Evolutionary conservation across 2,329 filamentous ascomycete genomes (phyloP).

Genomic region (Colletotrichum liriopes): DNA sequence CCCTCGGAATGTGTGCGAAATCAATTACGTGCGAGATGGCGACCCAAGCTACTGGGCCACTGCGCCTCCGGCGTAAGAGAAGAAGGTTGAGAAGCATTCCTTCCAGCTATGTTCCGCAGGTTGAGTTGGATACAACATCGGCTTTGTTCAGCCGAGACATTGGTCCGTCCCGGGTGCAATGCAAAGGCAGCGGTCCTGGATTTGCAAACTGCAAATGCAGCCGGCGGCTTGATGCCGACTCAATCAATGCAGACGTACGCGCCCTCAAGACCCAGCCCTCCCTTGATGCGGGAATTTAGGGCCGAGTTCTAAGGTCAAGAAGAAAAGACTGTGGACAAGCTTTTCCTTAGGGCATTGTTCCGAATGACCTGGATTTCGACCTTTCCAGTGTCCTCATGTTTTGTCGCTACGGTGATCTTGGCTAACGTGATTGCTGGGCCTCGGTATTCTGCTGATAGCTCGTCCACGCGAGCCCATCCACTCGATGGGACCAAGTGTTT

Average conservation of each 20-base stretch:
- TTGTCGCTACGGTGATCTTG: not conserved
- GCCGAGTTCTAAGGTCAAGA: not conserved
- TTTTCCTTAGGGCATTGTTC: not conserved
- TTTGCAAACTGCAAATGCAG: not conserved
- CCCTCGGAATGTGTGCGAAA: slow-evolving; percentile 16
- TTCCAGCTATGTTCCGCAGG: not conserved
- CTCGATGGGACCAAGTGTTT: not conserved
- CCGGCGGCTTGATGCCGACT: not conserved
- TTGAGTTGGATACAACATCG: not conserved
- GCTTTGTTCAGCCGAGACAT: too few species aligned
- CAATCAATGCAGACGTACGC: not conserved
- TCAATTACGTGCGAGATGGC: slow-evolving; percentile 28
- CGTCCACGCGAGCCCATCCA: not conserved
- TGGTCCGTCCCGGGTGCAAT: not conserved
- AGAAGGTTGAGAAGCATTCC: slow-evolving; percentile 1
- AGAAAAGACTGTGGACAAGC: not conserved
- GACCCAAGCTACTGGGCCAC: slow-evolving; percentile 33
- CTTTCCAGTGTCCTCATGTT: not conserved
- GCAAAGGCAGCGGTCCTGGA: not conserved
- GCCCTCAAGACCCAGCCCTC: not conserved
- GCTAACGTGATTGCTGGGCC: not conserved
- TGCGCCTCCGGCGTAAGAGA: slow-evolving; percentile 17
- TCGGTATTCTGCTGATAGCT: not conserved
- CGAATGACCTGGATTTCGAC: not conserved
- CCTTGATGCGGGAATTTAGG: slow-evolving; percentile 7